These are phyloP conservation scores for Myriosclerotinia duriaeana DNA, from an alignment of 2,329 filamentous ascomycete species.

Conservation along the genomic window DNA sequence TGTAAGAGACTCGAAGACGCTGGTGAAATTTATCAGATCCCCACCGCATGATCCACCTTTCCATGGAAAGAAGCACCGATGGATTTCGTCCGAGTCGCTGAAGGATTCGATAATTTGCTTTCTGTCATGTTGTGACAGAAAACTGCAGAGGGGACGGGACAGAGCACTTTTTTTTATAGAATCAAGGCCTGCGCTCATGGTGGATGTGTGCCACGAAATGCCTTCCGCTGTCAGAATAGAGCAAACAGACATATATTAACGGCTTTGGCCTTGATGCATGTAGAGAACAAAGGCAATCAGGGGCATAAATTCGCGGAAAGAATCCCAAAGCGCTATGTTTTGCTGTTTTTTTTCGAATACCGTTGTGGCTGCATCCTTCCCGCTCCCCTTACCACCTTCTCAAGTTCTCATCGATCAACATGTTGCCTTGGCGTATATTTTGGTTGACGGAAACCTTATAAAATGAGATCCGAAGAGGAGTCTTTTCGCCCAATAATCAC, in stretches of 20 bases:
- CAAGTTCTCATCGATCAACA: background rate
- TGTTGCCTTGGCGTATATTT: constrained; percentile 5
- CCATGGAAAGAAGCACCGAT: background rate
- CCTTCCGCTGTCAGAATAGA: background rate
- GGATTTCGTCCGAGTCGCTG: background rate
- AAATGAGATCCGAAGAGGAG: background rate
- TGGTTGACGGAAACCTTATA: background rate
- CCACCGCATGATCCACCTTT: background rate
- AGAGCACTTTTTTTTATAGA: background rate
- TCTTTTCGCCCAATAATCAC: background rate
- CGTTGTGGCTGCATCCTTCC: constrained; percentile 10
- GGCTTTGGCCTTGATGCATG: background rate
- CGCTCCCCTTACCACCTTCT: background rate
- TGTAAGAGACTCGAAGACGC: background rate
- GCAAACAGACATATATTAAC: constrained; percentile 10
- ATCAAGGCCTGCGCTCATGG: background rate
- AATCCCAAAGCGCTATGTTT: background rate
- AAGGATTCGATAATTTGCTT: background rate
- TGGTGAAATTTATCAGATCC: background rate
- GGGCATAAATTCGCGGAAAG: background rate
- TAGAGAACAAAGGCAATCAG: background rate
- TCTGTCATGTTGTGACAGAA: background rate
- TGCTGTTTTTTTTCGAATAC: background rate
- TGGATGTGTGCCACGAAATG: background rate
- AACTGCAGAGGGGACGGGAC: background rate